Base-by-base conservation (phyloP, 495 filamentous ascomycete species). In the Rhypophila decipiens region DNA sequence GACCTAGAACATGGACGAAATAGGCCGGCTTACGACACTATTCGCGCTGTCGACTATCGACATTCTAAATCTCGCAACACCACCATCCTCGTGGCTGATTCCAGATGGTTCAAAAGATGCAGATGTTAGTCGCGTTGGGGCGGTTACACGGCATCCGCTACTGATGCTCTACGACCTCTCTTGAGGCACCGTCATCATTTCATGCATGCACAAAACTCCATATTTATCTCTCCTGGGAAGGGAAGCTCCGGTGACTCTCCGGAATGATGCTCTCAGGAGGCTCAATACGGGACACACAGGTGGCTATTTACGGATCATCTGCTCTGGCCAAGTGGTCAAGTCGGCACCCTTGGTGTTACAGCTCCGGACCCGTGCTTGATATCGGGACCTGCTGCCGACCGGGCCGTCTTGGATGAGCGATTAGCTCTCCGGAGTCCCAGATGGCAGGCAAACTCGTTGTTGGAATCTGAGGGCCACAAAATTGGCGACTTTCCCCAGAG, bases 311-410 rank as follows among this genome's bases (percentile, higher is more conserved):
- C 17, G 3, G 15, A 2, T 18, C 10, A 40, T 39, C 39, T 50
- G 44, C 31, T 42, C 29, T 15, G 47, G 29, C 27, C 47, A 50
- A 50, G 47, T 50, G 47, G 29, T 33, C 39, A 21, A 40, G 42
- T 24, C 44, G 31, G 22, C 33, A 50, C 31, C 36, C 23, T 34
- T 40, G 9, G 13, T 5, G 29, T 17, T 47, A 37, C 45, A 31
- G 39, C 46, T 33, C 45, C 15, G 9, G 15, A 19, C 12, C 12
- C 12, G 31, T 15, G 5, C 31, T 12, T 35, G 12, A 12, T 35
- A 15, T 35, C 12, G 3, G 17, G 12, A 12, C 31, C 31, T 2
- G 12, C 17, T 5, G 12, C 17, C 31, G 12, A 35, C 17, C n/a
- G n/a, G n/a, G n/a, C n/a, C n/a, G n/a, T n/a, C n/a, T n/a, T n/a